Base-by-base conservation (phyloP, 163 green algal genomes). In the Trebouxia gelatinosa region DNA sequence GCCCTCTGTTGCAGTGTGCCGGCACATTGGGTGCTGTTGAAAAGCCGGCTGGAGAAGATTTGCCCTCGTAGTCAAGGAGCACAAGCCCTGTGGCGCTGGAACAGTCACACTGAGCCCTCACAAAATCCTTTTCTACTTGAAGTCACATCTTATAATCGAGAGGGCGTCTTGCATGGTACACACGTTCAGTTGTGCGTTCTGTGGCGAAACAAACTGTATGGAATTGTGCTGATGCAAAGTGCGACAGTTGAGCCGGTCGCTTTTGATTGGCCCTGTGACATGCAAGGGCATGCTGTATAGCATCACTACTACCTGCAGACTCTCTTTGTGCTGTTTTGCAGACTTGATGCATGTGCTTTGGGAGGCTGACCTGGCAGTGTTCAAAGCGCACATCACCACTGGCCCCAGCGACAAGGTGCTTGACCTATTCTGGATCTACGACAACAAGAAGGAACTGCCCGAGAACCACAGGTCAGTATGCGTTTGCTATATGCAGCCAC, bases 361-460 rank as follows among this genome's bases (percentile, higher is more conserved):
- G 89, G 89, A 95, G 76, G 65, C 39, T 16, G 88, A 94, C 77
- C 67, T 90, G n/a, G 87, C 81, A n/a, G 84, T 94, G 17, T 90
- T 92, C 80, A 89, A 89, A 64, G 89, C 92, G 0, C 87, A 93
- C 78, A 88, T 95, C 70, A 89, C 86, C 32, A 96, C 91, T 21
- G 85, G 77, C n/a, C 87, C 87, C 34, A 77, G 78, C 48, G 81
- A 83, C 66, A 76, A 87, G 34, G 89, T 90, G 6, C 71, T 90
- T 28, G 90, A 95, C 80, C 75, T 94, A 48, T 94, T 94, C 59
- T 94, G 89, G 84, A 59, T 95, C n/a, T 91, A 83, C 31, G 91
- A 96, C 78, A 90, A 95, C 61, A 80, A 85, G 17, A 65, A 61
- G 43, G 71, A 78, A 26, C 67, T 82, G 26, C 78, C 78, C 35